These are phyloP conservation scores for Leucocoprinus sp. DNA, from an alignment of 768 basidiomycete species.

Conservation along the genomic window DNA sequence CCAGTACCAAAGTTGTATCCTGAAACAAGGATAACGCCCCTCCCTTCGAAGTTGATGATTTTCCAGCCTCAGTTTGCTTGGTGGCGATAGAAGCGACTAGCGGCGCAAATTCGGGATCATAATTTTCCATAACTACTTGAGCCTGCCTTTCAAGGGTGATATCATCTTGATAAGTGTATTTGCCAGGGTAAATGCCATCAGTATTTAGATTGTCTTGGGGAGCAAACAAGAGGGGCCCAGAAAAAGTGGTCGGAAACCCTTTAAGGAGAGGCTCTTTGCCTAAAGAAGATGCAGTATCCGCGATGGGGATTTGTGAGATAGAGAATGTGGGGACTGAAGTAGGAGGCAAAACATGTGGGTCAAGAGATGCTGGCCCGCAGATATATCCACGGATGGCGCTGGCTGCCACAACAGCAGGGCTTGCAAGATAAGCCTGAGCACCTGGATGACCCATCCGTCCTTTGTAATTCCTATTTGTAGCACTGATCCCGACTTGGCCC, in stretches of 20 bases:
- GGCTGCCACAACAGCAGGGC: conserved; percentile 95
- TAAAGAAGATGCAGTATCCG: conserved; percentile 20
- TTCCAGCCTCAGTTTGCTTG: conserved; percentile 15
- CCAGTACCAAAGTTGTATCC: conserved; percentile 99
- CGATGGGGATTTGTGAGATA: conserved; percentile 24
- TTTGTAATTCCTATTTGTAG: conserved; percentile 98
- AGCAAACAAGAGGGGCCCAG: conserved; percentile 81
- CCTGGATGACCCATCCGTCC: conserved; percentile 97
- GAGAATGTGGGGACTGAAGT: conserved; percentile 50
- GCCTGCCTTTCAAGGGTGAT: conserved; percentile 93
- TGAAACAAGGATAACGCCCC: conserved; percentile 75
- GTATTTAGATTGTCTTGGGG: conserved; percentile 98
- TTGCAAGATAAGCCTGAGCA: conserved; percentile 91
- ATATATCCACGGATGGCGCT: conserved; percentile 92
- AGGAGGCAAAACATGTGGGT: conserved; percentile 43
- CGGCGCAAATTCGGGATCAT: conserved; percentile 80
- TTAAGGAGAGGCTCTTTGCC: conserved; percentile 57
- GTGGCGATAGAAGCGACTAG: conserved; percentile 49
- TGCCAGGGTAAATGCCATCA: conserved; percentile 97
- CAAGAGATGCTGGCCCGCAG: conserved; percentile 66
- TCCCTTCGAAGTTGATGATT: conserved; percentile 26
- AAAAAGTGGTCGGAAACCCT: conserved; percentile 78
- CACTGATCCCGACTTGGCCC: conserved; percentile 93
- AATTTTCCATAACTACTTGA: conserved; percentile 98
- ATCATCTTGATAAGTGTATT: conserved; percentile 99